These are phyloP conservation scores for Penicillium janthinellum DNA, from an alignment of 2,329 filamentous ascomycete species.

Conservation along the genomic window DNA sequence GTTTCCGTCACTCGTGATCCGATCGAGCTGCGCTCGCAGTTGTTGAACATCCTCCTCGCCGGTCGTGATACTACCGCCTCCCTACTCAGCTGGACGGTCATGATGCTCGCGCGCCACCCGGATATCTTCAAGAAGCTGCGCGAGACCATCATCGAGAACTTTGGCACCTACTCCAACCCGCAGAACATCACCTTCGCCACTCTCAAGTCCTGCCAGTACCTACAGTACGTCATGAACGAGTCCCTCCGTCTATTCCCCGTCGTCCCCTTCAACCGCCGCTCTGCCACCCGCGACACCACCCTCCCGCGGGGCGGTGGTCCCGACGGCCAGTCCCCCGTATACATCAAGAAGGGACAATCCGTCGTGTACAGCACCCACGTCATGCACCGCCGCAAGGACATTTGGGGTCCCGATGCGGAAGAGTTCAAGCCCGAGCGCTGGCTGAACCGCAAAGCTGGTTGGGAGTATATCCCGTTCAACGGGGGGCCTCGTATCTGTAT, in stretches of 20 bases:
- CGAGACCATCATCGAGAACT: slow-evolving; percentile 35
- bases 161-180: slow-evolving; percentile 44
- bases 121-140: slow-evolving; percentile 40
- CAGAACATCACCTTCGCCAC: slow-evolving; percentile 46
- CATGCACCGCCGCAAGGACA: slow-evolving; percentile 69
- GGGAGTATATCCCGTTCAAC: slow-evolving; percentile 76
- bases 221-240: slow-evolving; percentile 43
- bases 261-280: slow-evolving; percentile 50
- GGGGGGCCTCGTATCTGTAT: slow-evolving; percentile 74
- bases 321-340: slow-evolving; percentile 61
- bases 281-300: slow-evolving; percentile 45
- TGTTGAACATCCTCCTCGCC: slow-evolving; percentile 56
- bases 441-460: slow-evolving; percentile 64
- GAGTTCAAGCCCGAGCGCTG: slow-evolving; percentile 69
- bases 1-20: slow-evolving; percentile 51
- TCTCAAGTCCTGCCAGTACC: slow-evolving; percentile 45
- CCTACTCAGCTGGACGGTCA: slow-evolving; percentile 49
- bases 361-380: slow-evolving; percentile 68
- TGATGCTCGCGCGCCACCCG: slow-evolving; percentile 46
- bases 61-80: slow-evolving; percentile 58
- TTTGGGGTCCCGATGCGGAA: slow-evolving; percentile 51
- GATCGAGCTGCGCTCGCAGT: slow-evolving; percentile 51
- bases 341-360: slow-evolving; percentile 65
- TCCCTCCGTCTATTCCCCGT: slow-evolving; percentile 50
- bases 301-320: slow-evolving; percentile 61